These are phyloP conservation scores for Populus hybrid DNA, from an alignment of 441 rosid species.

Conservation along the genomic window DNA sequence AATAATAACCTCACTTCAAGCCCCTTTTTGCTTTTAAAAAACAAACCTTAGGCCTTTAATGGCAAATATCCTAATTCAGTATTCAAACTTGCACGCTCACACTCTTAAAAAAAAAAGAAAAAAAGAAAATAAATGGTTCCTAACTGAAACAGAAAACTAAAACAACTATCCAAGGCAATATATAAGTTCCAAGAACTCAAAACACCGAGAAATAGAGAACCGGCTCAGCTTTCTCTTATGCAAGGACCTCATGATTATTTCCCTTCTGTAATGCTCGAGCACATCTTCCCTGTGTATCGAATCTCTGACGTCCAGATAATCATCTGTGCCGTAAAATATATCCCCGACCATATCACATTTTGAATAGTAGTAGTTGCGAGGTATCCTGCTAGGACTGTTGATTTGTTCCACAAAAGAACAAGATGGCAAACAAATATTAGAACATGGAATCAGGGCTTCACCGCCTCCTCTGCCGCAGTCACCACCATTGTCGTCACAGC, in stretches of 20 bases:
- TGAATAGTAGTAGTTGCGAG: neutral
- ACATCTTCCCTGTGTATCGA: constrained; percentile 31
- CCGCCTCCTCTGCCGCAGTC: neutral
- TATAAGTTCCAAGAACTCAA: neutral
- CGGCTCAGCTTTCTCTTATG: neutral
- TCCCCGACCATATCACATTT: constrained; percentile 5
- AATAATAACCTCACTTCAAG: too few relatives aligned
- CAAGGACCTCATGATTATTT: neutral
- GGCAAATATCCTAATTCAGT: too few relatives aligned
- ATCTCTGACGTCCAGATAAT: constrained; percentile 19
- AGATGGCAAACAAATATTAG: neutral
- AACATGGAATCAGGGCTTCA: neutral
- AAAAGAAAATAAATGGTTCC: neutral
- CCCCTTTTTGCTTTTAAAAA: too few relatives aligned
- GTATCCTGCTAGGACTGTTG: too few relatives aligned
- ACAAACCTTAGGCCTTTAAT: too few relatives aligned
- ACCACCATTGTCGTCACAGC: neutral
- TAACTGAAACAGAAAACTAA: neutral
- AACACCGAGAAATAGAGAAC: neutral
- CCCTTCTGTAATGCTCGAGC: constrained; percentile 31
- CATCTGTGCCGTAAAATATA: constrained; percentile 34
- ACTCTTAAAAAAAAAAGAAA: too few relatives aligned
- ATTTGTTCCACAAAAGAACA: too few relatives aligned
- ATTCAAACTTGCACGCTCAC: too few relatives aligned
- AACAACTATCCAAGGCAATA: neutral